phyloP scores from a whole-genome alignment of 176 grass and related monocot genomes.

The Bolboschoenus planiculmis region DNA sequence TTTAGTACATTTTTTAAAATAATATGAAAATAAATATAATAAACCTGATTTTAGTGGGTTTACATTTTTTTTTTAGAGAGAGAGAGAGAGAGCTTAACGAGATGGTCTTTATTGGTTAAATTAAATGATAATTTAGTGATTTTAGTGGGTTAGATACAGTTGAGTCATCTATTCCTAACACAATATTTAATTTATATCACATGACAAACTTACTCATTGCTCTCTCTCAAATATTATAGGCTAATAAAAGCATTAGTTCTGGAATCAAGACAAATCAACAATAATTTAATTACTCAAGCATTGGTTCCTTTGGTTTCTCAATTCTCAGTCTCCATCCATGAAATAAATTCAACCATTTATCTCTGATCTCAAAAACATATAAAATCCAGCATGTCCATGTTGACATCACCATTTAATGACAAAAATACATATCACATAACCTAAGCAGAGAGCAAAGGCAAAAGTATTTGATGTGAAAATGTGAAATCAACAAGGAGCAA shows the following conservation, averaged over 20 bases:
- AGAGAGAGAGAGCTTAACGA: not conserved
- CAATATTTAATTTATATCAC: not conserved
- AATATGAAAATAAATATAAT: no score
- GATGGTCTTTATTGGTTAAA: not conserved
- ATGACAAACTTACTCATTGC: not conserved
- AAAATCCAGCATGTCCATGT: not conserved
- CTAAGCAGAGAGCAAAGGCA: not conserved
- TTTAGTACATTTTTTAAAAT: no score
- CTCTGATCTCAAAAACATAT: not conserved
- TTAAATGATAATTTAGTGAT: not conserved
- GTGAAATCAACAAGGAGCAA: not conserved
- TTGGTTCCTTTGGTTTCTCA: not conserved
- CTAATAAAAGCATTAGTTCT: not conserved
- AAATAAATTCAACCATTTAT: not conserved
- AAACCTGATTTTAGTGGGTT: no score
- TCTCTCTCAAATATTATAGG: not conserved
- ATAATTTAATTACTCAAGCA: not conserved
- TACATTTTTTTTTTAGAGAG: not conserved
- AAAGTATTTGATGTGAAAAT: not conserved
- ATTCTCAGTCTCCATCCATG: no score
- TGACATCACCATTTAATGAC: not conserved
- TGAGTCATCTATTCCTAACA: not conserved
- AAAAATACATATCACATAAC: not conserved
- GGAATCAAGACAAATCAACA: not conserved
- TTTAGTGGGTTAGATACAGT: not conserved